These are phyloP conservation scores for Starmerella sp. DNA, from an alignment of 805 yeast species.

Conservation along the genomic window DNA sequence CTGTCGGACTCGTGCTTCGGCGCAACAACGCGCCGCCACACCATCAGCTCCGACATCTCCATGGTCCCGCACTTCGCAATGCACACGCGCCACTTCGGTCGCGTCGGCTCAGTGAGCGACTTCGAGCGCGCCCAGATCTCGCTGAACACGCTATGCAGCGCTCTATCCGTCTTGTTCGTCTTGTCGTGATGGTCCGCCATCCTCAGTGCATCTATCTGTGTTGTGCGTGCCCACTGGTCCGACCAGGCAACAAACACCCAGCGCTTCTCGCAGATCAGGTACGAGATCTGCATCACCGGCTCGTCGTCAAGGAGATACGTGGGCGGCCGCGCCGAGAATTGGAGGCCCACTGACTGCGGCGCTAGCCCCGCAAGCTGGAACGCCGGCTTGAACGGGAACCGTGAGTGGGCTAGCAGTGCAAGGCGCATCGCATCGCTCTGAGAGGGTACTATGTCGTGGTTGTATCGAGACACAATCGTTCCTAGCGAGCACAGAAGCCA, in stretches of 20 bases:
- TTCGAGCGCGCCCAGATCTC: constrained; percentile 19
- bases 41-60: constrained; percentile 26
- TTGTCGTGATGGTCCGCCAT: constrained; percentile 14
- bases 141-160: constrained; percentile 13
- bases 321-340: constrained; percentile 16
- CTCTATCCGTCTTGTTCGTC: constrained; percentile 6
- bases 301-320: constrained; percentile 45
- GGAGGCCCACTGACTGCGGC: constrained; percentile 25
- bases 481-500: constrained; percentile 20
- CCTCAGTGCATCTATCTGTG: constrained; percentile 44
- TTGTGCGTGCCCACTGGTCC: constrained; percentile 63
- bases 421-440: constrained; percentile 24
- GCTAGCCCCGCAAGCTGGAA: constrained; percentile 29
- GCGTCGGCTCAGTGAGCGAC: constrained; percentile 4
- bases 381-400: constrained; percentile 24
- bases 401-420: constrained; percentile 27
- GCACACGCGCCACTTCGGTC: constrained; percentile 28
- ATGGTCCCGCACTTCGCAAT: constrained; percentile 30
- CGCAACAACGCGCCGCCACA: constrained; percentile 23
- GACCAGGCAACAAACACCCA: constrained; percentile 89
- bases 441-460: constrained; percentile 24
- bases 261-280: constrained; percentile 63
- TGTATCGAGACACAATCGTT: constrained; percentile 21
- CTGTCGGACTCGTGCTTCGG: background rate
- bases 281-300: constrained; percentile 71